Base-by-base conservation (phyloP, 129 eudicot species). In the Lactuca sativa region DNA sequence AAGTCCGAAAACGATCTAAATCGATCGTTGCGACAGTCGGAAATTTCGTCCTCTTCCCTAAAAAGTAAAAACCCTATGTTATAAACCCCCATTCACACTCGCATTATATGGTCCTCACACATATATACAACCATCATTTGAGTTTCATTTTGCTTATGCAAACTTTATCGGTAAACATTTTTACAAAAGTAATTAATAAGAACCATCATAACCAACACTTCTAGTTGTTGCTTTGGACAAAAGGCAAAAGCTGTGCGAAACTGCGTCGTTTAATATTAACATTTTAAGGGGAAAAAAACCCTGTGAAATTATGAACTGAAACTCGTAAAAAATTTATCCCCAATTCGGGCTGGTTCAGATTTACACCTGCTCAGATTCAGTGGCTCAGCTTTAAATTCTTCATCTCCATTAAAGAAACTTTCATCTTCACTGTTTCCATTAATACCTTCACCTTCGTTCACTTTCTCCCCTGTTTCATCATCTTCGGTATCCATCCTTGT, bases 321-420 rank as follows among this genome's bases (percentile, higher is more conserved):
- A 59, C 69, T 58, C 67, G 6, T 21, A 54, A 51, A 57, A 49
- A 82, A 76, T 79, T 89, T 82, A 67, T 72, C 88, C 49, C 88
- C 88, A 69, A 73, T 88, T 70, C 81, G 78, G 57, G 88, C 83
- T 67, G 95, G 91, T 64, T 73, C 96, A 57, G 91, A 85, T 74
- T 81, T 85, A 68, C 89, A 80, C 72, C 91, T 88, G 41, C 84
- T 85, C 31, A 83, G 76, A 40, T 75, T 40, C 77, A 84, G 55
- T 21, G 82, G 87, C 71, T 59, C 57, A 11, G 12, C 69, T 64
- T 44, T 63, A 59, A 62, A 67, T 36, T 36, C 77, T 55, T 70
- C 74, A 31, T 10, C 60, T 52, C 76, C 80, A 64, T 59, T 73
- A 36, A 61, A 47, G 11, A 58, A 21, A 37, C 71, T 62, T 52